phyloP scores from a whole-genome alignment of 2,329 filamentous ascomycete species.

The Clarireedia sp. region DNA sequence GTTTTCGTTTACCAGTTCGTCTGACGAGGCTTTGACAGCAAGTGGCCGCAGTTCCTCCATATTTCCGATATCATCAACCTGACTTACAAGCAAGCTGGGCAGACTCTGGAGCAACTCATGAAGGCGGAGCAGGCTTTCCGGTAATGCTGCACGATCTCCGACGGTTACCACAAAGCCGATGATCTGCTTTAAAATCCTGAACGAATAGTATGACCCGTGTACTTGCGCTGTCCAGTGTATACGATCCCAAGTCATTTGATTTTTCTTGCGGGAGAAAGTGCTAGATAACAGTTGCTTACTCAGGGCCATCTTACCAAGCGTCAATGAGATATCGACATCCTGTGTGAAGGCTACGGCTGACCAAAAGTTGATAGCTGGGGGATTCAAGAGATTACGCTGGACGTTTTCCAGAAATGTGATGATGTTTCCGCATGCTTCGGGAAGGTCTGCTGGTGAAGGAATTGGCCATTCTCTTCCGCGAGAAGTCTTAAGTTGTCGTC shows the following conservation, averaged over 20 bases:
- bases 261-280: not conserved
- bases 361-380: conserved; percentile 20
- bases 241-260: conserved; percentile 24
- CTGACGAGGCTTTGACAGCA: not conserved
- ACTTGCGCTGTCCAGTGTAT: conserved; percentile 28
- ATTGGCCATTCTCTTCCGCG: conserved; percentile 23
- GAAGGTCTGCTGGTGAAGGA: conserved; percentile 18
- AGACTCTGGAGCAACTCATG: conserved; percentile 16
- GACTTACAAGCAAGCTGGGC: conserved; percentile 8
- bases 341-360: conserved; percentile 23
- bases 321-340: conserved; percentile 24
- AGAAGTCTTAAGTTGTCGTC: conserved; percentile 22
- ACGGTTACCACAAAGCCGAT: conserved; percentile 14
- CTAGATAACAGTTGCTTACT: conserved; percentile 7
- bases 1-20: not conserved
- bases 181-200: conserved; percentile 28
- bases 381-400: conserved; percentile 9
- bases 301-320: conserved; percentile 17
- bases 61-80: not conserved
- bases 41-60: not conserved
- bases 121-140: conserved; percentile 11
- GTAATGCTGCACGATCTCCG: not conserved
- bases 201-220: conserved; percentile 28
- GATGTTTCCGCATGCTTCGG: conserved; percentile 19
- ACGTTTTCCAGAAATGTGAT: conserved; percentile 14